Conservation (phyloP, 179 eudicot species). For the Sideroxylon spinosum region DNA sequence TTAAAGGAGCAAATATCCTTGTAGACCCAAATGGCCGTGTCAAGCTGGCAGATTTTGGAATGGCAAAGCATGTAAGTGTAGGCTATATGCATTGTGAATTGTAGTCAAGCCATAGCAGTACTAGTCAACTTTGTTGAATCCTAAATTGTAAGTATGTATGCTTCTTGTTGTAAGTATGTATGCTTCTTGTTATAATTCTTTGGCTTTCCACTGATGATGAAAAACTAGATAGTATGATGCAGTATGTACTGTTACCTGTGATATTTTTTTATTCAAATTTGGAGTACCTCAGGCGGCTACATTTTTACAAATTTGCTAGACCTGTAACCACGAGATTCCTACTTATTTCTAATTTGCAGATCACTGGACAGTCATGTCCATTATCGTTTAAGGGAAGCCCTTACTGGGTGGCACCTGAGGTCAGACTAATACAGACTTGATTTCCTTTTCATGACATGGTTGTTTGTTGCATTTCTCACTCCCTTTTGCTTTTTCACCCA, state of each 20-base stretch:
- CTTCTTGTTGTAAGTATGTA: neutral
- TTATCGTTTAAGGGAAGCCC: slow-evolving; percentile 94
- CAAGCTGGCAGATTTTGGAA: slow-evolving; percentile 93
- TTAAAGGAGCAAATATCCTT: slow-evolving; percentile 96
- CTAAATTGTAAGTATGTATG: neutral
- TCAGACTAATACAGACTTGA: slow-evolving; percentile 21
- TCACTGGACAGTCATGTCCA: slow-evolving; percentile 84
- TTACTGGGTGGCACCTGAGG: slow-evolving; percentile 99
- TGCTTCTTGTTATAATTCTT: slow-evolving; percentile 2
- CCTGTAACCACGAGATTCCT: neutral
- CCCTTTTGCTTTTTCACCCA: slow-evolving; percentile 25
- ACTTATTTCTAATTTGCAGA: slow-evolving; percentile 35
- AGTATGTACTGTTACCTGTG: neutral
- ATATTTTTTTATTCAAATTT: neutral
- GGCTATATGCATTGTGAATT: neutral
- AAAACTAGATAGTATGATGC: neutral
- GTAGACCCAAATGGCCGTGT: slow-evolving; percentile 92
- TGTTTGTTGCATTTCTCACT: slow-evolving; percentile 10
- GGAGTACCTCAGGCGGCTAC: neutral
- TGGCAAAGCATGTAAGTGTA: slow-evolving; percentile 94
- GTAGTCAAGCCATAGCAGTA: neutral
- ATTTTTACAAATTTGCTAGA: neutral
- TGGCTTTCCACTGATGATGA: neutral
- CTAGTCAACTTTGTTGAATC: slow-evolving; percentile 1
- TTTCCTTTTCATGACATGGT: slow-evolving; percentile 3